Percentiles rank a stretch among this genome's conserved stretches.
These are phyloP conservation scores for Rhododendron vialii DNA, from an alignment of 148 eudicot genomes.

Conservation along the genomic window DNA sequence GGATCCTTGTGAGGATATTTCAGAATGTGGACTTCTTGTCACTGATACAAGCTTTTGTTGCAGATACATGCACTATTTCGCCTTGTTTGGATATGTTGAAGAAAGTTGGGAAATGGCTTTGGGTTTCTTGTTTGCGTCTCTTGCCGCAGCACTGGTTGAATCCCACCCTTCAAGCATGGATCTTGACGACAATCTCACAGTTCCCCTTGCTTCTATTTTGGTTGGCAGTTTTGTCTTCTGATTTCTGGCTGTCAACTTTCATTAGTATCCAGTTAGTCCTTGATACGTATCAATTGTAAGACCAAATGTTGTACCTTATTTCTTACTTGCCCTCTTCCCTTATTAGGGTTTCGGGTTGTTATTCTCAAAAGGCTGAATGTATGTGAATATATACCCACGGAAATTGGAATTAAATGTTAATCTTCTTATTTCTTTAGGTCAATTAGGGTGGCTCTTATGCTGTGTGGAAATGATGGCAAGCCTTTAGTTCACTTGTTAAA, in stretches of 20 bases:
- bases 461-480: background rate
- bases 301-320: background rate
- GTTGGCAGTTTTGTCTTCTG: constrained; percentile 62
- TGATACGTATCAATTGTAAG: background rate
- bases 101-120: constrained; percentile 52
- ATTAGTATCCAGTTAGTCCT: background rate
- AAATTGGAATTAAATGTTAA: background rate
- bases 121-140: constrained; percentile 59
- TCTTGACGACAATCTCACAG: constrained; percentile 82
- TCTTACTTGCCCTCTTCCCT: background rate
- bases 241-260: background rate
- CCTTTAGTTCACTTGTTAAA: background rate
- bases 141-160: constrained; percentile 67
- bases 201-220: constrained; percentile 60
- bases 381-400: background rate
- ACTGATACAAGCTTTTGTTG: constrained; percentile 2
- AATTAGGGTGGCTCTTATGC: background rate
- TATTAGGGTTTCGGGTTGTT: background rate
- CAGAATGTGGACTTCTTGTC: background rate
- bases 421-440: too few species aligned
- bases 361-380: background rate
- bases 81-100: constrained; percentile 64
- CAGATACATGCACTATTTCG: constrained; percentile 85
- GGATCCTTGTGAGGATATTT: background rate
- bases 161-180: constrained; percentile 73